These are phyloP conservation scores for Ceratonia siliqua DNA, from an alignment of 306 rosid genomes.

Conservation along the genomic window DNA sequence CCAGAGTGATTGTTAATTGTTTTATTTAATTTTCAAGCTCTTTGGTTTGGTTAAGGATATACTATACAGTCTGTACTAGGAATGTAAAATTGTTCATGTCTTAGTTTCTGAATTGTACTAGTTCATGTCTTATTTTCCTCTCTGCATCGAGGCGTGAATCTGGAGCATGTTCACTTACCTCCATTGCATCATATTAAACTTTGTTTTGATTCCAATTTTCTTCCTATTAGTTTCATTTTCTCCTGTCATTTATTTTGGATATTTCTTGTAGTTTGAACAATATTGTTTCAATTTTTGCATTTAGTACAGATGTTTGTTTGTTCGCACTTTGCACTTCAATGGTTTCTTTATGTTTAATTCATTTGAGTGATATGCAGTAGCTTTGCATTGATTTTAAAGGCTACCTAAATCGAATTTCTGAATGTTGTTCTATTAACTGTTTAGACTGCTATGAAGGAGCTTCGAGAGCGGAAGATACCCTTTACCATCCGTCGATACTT, in stretches of 20 bases:
- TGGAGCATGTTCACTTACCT: background rate
- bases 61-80: background rate
- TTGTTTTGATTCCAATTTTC: background rate
- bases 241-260: background rate
- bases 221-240: background rate
- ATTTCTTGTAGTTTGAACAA: background rate
- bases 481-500: conserved; percentile 95
- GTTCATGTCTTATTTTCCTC: background rate
- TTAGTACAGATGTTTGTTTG: too few species aligned
- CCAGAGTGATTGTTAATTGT: background rate
- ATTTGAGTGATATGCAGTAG: background rate
- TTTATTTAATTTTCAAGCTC: background rate
- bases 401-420: background rate
- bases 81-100: background rate
- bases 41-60: background rate
- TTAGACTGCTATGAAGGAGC: conserved; percentile 97
- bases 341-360: background rate
- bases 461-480: conserved; percentile 89
- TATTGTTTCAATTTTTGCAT: background rate
- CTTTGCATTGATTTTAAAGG: background rate
- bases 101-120: background rate
- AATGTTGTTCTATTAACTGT: conserved; percentile 20
- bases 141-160: background rate
- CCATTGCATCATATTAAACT: background rate
- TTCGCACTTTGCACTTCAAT: background rate